phyloP scores from a whole-genome alignment of 2,329 filamentous ascomycete genomes.

The Teratosphaeria pseudoeucalypti region DNA sequence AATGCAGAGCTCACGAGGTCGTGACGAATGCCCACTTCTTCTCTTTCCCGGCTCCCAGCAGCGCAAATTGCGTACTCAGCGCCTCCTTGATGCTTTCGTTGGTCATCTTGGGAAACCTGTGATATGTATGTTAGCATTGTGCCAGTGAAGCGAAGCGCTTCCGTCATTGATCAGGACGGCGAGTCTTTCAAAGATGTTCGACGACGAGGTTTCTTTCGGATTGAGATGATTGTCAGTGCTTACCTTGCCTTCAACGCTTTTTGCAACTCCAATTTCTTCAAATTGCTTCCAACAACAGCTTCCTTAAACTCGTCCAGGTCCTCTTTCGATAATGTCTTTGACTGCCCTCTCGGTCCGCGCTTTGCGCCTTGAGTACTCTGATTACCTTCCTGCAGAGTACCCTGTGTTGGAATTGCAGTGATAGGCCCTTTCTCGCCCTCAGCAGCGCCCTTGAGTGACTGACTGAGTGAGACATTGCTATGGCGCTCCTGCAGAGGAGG shows the following conservation, averaged over 20 bases:
- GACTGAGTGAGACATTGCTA: conserved; percentile 19
- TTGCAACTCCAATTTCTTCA: conserved; percentile 64
- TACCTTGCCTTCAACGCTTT: conserved; percentile 64
- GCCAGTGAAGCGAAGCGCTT: background rate
- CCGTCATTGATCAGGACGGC: too few relatives aligned
- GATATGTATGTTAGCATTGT: background rate
- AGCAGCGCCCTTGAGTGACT: conserved; percentile 19
- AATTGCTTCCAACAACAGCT: conserved; percentile 57
- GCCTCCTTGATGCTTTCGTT: conserved; percentile 64
- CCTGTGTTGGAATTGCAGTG: conserved; percentile 14
- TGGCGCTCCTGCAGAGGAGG: conserved; percentile 31
- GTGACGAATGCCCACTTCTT: conserved; percentile 48
- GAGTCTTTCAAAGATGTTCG: too few relatives aligned
- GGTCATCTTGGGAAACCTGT: conserved; percentile 56
- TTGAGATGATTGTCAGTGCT: conserved; percentile 8
- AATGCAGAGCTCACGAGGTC: background rate
- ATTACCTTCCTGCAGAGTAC: background rate
- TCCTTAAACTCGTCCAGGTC: conserved; percentile 58
- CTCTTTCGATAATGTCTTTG: conserved; percentile 46
- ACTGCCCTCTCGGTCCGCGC: conserved; percentile 25
- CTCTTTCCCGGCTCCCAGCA: conserved; percentile 52
- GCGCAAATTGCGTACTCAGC: conserved; percentile 53
- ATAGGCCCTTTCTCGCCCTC: conserved; percentile 26
- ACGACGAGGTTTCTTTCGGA: too few relatives aligned
- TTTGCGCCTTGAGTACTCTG: conserved; percentile 16